Base-by-base conservation (phyloP, 2,329 filamentous ascomycete genomes). In the Rhynchosporium graminicola region DNA sequence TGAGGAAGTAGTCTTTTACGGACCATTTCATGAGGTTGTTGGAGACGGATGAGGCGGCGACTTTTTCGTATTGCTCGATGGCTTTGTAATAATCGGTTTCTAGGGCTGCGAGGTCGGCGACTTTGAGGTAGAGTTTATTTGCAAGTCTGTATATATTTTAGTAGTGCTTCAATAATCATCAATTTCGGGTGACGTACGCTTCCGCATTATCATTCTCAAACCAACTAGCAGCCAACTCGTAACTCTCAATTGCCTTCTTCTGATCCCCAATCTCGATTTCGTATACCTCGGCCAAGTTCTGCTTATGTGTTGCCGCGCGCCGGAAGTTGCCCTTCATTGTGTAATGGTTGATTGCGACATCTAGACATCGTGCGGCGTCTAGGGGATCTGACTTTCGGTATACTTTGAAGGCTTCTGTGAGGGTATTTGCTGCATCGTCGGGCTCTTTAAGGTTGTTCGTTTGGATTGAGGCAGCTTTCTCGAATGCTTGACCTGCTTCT, bases 1-100 rank as follows among this genome's bases (percentile, higher is more conserved):
- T 97, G 73, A 98, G 83, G 73, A 97, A 88, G 79, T 97, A 97
- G 68, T 97, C 92, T 78, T 97, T 98, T 67, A 98, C 92, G 54
- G 87, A 91, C 85, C 91, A 96, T 75, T 88, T 90, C 90, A 96
- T 94, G 63, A 97, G 81, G 76, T 96, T 95, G 80, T 96, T 97
- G 76, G 87, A 87, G 71, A 97, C 87, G 42, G 89, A 89, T 48
- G 85, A 83, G 62, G 85, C 83, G 47, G 92, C 90, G 55, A 97
- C 91, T 72, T 89, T 87, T 76, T 98, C 94, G 78, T 90, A 97
- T 69, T 88, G 83, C 66, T 88, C 83, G 70, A 93, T 91, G 61
- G 92, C 86, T 77, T 89, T 91, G 79, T 88, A 87, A 80, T 96
- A 97, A 74, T 97, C 91, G 63, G 80, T 86, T 61, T 92, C 88